Conservation (phyloP, 768 basidiomycete genomes). For the Neoboletus magnificus region DNA sequence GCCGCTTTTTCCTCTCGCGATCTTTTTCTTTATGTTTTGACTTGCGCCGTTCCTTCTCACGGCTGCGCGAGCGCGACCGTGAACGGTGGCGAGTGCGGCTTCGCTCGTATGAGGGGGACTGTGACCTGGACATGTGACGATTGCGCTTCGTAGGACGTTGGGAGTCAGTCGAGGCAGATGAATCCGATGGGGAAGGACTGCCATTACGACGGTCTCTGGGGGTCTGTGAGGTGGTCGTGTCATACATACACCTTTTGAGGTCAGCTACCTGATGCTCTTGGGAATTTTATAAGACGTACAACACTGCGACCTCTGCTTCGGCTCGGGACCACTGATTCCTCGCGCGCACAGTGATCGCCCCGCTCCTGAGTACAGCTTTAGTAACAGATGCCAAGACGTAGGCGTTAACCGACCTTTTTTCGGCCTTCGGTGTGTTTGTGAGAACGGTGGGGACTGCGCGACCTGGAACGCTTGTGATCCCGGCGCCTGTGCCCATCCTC, state of each 20-base stretch:
- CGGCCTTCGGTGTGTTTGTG: conserved; percentile 2
- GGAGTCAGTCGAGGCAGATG: conserved; percentile 15
- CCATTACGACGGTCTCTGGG: conserved; percentile 13
- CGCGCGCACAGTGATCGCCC: neutral
- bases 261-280: conserved; percentile 10
- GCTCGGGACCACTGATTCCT: conserved; percentile 1
- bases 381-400: neutral
- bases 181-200: conserved; percentile 20
- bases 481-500: conserved; percentile 4
- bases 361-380: conserved; percentile 4
- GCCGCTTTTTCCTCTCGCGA: conserved; percentile 38
- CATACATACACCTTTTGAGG: conserved; percentile 25
- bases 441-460: conserved; percentile 15
- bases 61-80: conserved; percentile 29
- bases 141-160: conserved; percentile 13
- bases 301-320: conserved; percentile 25
- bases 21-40: conserved; percentile 27
- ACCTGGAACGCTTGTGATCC: conserved; percentile 22
- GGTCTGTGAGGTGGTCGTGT: conserved; percentile 18
- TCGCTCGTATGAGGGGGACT: conserved; percentile 20
- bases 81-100: conserved; percentile 15
- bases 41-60: conserved; percentile 23
- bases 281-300: conserved; percentile 20
- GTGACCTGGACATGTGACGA: conserved; percentile 19
- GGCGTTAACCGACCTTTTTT: conserved; percentile 1